Evolutionary conservation across 805 yeast genomes (phyloP), one percentile per base, ranked within the genome.

Genomic region (Tetrapisispora arboricola): DNA sequence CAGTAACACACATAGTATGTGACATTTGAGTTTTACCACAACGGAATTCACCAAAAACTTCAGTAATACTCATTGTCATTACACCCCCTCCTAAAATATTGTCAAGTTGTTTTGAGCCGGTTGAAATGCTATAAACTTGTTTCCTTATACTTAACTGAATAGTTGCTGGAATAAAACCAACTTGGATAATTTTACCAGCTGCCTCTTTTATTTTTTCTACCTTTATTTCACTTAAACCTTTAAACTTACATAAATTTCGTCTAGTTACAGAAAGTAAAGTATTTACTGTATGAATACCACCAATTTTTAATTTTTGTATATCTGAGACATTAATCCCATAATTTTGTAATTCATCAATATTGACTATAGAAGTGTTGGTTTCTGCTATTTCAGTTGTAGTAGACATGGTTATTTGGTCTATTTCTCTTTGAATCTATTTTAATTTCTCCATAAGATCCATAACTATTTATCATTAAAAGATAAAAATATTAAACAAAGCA

Each of bases 21-120:
- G 88, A 79, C 56, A 82, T 61, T 57, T 82, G 90, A n/a, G 88
- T 80, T 53, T 82, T 82, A 31, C 90, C 90, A 42, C 88, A 81
- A 54, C 90, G 66, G 49, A 78, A 82, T 51, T 82, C 90, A 1
- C 90, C 90, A 63, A 79, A 82, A 0, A 80, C 85, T 56, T 82
- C 90, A 0, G 87, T 80, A 40, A 81, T 76, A 25, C 84, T 74
- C 68, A 84, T 84, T 0, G 88, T 78, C 65, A 77, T 79, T 32
- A 82, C 66, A 0, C 90, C 88, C 8, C 87, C 90, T 11, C 87
- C 87, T 11, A 82, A 62, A 19, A 80, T 66, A 4, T 76, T 70
- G 53, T 82, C 86, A 38, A 82, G 66, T 41, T 78, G 78, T 53
- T 75, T 79, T 10, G 83, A 74, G 0, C 90, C 90, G 0, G 88